Evolutionary conservation across 192 early-diverging fungal species (phyloP).

Genomic region (Coemansia umbellata): DNA sequence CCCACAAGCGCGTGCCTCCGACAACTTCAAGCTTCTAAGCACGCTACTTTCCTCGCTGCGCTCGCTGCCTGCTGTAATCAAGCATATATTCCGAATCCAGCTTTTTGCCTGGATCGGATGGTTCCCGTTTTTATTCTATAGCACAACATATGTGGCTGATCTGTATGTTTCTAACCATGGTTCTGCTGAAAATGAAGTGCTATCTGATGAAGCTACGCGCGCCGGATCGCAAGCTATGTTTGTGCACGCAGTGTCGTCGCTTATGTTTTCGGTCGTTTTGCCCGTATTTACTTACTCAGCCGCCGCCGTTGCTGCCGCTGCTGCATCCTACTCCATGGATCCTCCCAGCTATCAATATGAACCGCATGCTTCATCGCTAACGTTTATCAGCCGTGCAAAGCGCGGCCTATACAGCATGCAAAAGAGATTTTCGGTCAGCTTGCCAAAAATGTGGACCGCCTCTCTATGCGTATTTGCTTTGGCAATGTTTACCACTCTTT

Average conservation of each 20-base stretch:
- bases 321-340: neutral
- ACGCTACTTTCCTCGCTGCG: conserved; percentile 50
- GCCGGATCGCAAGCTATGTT: conserved; percentile 86
- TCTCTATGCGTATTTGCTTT: conserved; percentile 65
- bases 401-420: conserved; percentile 6
- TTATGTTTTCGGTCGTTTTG: conserved; percentile 47
- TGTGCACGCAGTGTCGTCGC: conserved; percentile 68
- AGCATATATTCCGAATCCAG: conserved; percentile 80
- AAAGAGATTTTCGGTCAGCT: conserved; percentile 13
- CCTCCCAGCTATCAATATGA: no score
- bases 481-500: conserved; percentile 66
- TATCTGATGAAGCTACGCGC: conserved; percentile 59
- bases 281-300: conserved; percentile 39
- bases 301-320: neutral
- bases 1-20: neutral
- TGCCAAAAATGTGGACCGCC: conserved; percentile 65
- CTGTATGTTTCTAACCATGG: conserved; percentile 25
- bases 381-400: neutral
- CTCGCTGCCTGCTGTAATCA: conserved; percentile 65
- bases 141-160: conserved; percentile 52
- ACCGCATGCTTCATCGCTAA: neutral
- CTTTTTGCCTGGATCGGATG: conserved; percentile 96
- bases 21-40: conserved; percentile 34
- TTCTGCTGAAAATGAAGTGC: conserved; percentile 5
- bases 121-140: conserved; percentile 96